Evolutionary conservation across 495 filamentous ascomycete species (phyloP), one percentile per base, ranked within the genome.

Genomic region (Aspergillus bridgeri): DNA sequence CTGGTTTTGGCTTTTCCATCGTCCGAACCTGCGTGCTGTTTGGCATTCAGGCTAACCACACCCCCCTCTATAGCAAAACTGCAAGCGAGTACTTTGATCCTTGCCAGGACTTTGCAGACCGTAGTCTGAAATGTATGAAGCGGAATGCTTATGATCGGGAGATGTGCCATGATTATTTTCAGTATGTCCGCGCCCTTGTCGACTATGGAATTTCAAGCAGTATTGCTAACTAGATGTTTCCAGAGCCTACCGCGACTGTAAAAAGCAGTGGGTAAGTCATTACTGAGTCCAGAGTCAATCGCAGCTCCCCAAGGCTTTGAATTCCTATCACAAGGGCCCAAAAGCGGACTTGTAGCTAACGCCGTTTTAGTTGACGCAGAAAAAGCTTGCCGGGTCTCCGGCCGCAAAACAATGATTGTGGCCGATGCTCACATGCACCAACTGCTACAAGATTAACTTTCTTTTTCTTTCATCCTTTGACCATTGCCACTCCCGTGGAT

Each of bases 81-180:
- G 77, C 84, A 58, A 94, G 90, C 72, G 84, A 96, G 70, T 97
- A 86, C 73, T 90, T 90, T 65, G 93, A 98, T 65, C 93, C 93
- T 15, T 98, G 93, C 69, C 92, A 97, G 68, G 90, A 95, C 55
- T 92, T 90, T n/a, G 93, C 94, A n/a, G 72, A 84, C 48, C 79
- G 83, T 58, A 96, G 91, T 71, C 82, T 96, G 13, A 85, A 82
- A 65, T 98, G 93, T 74, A 78, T 98, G 71, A 85, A 89, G 62
- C 84, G 93, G 21, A 98, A 98, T 73, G 85, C 75, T 3, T 90
- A 84, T 19, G 91, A 96, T 69, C 82, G 85, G 53, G 80, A 87
- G n/a, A 86, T 97, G 83, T 98, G 93, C 66, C 73, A 75, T 50
- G 94, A 97, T 69, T 98, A 94, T 70, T 98, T 98, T 66, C 89